Evolutionary conservation across 2,329 filamentous ascomycete species (phyloP), one percentile per base, ranked within the genome.

Genomic region (Onygena corvina): DNA sequence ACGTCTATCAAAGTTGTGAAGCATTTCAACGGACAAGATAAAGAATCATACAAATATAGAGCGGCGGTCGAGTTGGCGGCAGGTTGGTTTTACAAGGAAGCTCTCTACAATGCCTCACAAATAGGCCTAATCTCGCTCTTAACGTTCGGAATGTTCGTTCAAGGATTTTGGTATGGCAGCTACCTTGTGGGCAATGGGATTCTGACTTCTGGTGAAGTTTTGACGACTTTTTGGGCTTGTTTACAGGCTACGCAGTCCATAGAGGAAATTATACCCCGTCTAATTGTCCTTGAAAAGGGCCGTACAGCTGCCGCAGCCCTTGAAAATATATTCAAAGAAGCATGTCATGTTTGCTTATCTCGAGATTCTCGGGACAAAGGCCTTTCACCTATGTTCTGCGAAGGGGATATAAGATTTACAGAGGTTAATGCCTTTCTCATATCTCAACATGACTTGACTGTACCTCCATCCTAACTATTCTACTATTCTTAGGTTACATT

Each of bases 101-200:
- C 83, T 0, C 73, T 77, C 40, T 74, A 79, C 12, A 84, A 80
- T 55, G 80, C 84, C 0, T 61, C 80, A 2, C 88, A 94, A 59
- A 80, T 85, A 59, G 81, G 81, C 0, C 76, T 84, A 44, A 74
- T 86, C 47, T 81, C 83, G 42, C 77, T 93, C 56, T 80, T 88
- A 69, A 80, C 83, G 25, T 76, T 87, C 2, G 74, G 73, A 1
- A 80, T 95, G 62, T 95, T 96, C 56, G 82, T 93, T 0, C 76
- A 88, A 50, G 89, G 88, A 0, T 95, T 96, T 60, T 94, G 86
- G 79, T 94, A 89, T 57, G 89, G 88, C 0, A 76, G 83, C 23
- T 70, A 77, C 1, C 73, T 94, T 1, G 80, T 92, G 7, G 70
- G 73, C 7, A 66, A 75, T 1, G 79, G 79, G 1, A 63, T 72